phyloP scores from a whole-genome alignment of 1,139 yeast species.

The Meyerozyma athensensis region DNA sequence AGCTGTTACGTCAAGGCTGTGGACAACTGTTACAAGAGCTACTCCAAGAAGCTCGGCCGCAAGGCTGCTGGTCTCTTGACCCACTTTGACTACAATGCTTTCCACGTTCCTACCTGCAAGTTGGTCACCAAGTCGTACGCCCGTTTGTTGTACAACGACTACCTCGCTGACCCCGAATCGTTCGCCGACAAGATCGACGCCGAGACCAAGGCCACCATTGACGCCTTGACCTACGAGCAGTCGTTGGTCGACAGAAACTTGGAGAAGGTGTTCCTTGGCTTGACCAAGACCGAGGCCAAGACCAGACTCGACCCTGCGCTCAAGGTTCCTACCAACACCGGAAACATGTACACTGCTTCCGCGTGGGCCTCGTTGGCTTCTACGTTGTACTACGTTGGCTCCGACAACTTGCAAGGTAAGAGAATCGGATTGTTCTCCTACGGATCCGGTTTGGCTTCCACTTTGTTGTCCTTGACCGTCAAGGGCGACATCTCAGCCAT shows the following conservation, averaged over 20 bases:
- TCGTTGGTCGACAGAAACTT: conserved; percentile 74
- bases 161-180: conserved; percentile 56
- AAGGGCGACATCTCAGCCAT: conserved; percentile 77
- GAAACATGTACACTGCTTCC: conserved; percentile 98
- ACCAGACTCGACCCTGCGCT: conserved; percentile 77
- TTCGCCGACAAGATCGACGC: conserved; percentile 47
- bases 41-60: conserved; percentile 67
- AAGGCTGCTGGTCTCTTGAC: conserved; percentile 60
- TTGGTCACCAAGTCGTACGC: conserved; percentile 91
- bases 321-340: conserved; percentile 90
- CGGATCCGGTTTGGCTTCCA: conserved; percentile 96
- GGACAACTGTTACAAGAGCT: conserved; percentile 78
- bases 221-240: conserved; percentile 64
- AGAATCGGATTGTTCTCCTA: conserved; percentile 92
- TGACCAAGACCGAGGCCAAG: conserved; percentile 68
- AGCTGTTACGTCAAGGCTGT: conserved; percentile 92
- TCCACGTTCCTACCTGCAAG: conserved; percentile 99
- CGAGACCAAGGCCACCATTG: conserved; percentile 56
- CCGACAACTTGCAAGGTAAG: conserved; percentile 70
- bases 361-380: conserved; percentile 87
- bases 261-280: conserved; percentile 79
- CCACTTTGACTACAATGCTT: conserved; percentile 88
- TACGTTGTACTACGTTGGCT: conserved; percentile 68
- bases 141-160: conserved; percentile 87
- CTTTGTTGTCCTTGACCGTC: conserved; percentile 75